These are phyloP conservation scores for Penicillium fuscoglaucum DNA, from an alignment of 2,329 filamentous ascomycete genomes.

Conservation along the genomic window DNA sequence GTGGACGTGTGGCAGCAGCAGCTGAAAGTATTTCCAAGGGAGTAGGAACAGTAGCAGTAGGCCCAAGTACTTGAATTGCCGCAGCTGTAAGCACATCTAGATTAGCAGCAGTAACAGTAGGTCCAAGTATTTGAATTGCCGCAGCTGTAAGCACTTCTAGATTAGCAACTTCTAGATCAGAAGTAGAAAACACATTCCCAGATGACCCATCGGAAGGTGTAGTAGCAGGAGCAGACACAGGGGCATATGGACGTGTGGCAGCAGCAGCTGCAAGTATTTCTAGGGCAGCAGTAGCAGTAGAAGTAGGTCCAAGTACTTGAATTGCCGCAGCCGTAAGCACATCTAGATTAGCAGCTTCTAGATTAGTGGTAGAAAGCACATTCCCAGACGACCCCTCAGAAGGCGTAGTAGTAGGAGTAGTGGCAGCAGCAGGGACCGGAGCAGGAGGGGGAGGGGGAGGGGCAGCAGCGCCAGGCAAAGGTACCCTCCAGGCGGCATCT, in stretches of 20 bases:
- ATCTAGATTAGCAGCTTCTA: no score
- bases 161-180: background rate
- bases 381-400: no score
- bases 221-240: background rate
- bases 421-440: background rate
- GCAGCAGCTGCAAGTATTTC: background rate
- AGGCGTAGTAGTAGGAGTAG: no score
- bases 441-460: background rate
- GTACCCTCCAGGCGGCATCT: background rate
- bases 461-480: background rate
- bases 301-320: background rate
- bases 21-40: background rate
- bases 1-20: background rate
- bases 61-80: background rate
- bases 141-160: background rate
- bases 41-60: background rate
- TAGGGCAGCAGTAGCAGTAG: no score
- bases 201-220: background rate
- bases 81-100: background rate
- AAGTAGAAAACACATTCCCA: background rate
- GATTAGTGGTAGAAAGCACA: no score
- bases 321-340: no score
- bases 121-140: background rate
- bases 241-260: no score
- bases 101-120: background rate